Percentiles rank a stretch among this genome's conserved stretches.
phyloP scores from a whole-genome alignment of 2,329 filamentous ascomycete genomes.

The Volutella citrinella region DNA sequence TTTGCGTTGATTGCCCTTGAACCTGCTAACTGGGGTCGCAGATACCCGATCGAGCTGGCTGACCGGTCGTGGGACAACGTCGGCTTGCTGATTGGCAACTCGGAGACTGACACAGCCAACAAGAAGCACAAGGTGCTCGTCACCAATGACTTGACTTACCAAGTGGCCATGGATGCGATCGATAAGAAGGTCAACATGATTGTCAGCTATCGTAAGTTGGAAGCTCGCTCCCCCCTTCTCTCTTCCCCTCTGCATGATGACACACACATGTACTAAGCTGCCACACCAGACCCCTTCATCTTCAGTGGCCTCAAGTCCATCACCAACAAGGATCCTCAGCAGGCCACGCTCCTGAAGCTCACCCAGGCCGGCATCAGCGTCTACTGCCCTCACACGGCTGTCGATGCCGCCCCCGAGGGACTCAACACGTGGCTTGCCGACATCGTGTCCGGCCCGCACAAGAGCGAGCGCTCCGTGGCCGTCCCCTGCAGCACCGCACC shows the following conservation, averaged over 20 bases:
- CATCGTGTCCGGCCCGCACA: constrained; percentile 61
- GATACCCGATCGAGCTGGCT: constrained; percentile 85
- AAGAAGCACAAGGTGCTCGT: constrained; percentile 45
- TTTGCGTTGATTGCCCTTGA: too few species aligned
- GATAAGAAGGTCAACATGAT: constrained; percentile 71
- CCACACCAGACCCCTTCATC: constrained; percentile 79
- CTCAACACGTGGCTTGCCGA: constrained; percentile 94
- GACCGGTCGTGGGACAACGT: constrained; percentile 96
- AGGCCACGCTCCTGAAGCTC: constrained; percentile 77
- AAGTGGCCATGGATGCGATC: constrained; percentile 89
- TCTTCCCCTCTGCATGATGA: background rate
- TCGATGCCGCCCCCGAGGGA: constrained; percentile 81
- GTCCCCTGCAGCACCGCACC: constrained; percentile 44
- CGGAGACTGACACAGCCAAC: constrained; percentile 29
- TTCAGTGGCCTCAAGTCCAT: constrained; percentile 90
- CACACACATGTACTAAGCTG: too few species aligned
- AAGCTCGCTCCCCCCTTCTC: background rate
- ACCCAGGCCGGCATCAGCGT: constrained; percentile 87
- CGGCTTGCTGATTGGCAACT: constrained; percentile 65
- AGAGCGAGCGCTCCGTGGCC: constrained; percentile 40
- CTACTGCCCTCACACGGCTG: constrained; percentile 92
- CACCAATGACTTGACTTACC: constrained; percentile 86
- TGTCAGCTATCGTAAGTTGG: constrained; percentile 77
- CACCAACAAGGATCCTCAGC: constrained; percentile 80
- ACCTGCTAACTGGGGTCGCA: too few species aligned